Base-by-base conservation (phyloP, 148 eudicot species). In the Gaultheria prostrata region DNA sequence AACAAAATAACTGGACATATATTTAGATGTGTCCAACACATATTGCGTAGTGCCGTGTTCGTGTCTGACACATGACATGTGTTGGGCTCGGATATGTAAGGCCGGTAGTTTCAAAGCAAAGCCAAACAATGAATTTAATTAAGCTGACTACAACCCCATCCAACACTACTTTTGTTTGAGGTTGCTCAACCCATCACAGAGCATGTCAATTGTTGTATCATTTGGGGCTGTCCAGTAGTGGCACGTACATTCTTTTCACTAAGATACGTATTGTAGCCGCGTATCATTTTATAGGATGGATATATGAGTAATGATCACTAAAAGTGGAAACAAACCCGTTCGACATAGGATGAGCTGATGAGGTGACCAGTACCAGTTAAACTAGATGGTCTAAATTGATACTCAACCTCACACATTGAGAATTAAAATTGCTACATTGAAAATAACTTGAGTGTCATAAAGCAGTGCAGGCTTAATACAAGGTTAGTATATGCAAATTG, bases 141-240 rank as follows among this genome's bases (percentile, higher is more conserved):
- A 45, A 20, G 54, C 75, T n/a, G 48, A 69, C 21, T 15, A 24
- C 32, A 61, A 20, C 2, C 35, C 33, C 39, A 63, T 51, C 74
- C 17, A 43, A 49, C 45, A 80, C 24, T 3, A 45, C 57, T 56
- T 65, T 63, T 8, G 3, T 24, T 67, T 46, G 61, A 30, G 56
- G 59, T n/a, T 65, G 56, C 82, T 80, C 75, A 69, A 46, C 28
- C 59, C 57, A 81, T n/a, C 59, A 18, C 59, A 35, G 46, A n/a
- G 26, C 74, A 70, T n/a, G 54, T 67, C 6, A 0, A 49, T 21
- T 28, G 32, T 7, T 18, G 26, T 1, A 14, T 56, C 33, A 12
- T 65, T 24, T 45, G 53, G 3, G 21, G 71, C 35, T 26, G 71
- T 8, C 11, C 71, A 11, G 75, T 69, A 1, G 8, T 56, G 43